Conservation (phyloP, 202 grass and related monocot genomes). For the Tripidium arundinaceum region DNA sequence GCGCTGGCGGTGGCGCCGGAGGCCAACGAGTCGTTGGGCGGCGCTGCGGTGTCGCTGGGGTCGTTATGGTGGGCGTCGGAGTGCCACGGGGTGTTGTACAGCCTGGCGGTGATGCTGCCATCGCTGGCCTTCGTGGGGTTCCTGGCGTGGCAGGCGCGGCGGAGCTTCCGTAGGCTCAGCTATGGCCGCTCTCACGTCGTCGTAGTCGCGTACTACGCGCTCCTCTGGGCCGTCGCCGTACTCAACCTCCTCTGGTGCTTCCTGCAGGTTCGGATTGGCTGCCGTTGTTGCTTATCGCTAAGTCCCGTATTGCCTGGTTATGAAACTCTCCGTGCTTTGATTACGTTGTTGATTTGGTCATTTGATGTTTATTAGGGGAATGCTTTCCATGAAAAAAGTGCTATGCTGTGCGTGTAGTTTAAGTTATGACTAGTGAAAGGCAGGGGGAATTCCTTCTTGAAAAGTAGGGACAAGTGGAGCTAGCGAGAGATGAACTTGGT, state of each 20-base stretch:
- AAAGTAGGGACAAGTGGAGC: not conserved
- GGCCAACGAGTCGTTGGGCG: constrained; percentile 19
- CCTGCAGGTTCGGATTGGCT: constrained; percentile 53
- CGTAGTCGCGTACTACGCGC: constrained; percentile 72
- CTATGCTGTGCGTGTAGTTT: not conserved
- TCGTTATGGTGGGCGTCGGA: constrained; percentile 57
- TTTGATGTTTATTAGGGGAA: not conserved
- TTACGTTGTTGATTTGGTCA: not conserved
- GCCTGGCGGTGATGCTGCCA: constrained; percentile 72
- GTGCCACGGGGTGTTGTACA: constrained; percentile 74
- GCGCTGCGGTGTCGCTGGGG: constrained; percentile 2
- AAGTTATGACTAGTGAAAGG: not conserved
- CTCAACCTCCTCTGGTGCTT: constrained; percentile 97
- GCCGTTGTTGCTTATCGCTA: not conserved
- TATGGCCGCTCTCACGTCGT: constrained; percentile 85
- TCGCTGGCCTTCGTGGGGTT: constrained; percentile 81
- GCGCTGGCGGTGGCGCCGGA: constrained; percentile 49
- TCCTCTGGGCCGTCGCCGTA: constrained; percentile 77
- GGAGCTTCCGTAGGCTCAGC: constrained; percentile 68
- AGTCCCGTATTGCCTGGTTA: not conserved
- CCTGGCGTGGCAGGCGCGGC: constrained; percentile 74
- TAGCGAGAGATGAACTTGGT: not conserved
- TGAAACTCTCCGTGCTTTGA: not conserved
- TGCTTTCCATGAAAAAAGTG: not conserved
- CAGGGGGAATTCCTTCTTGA: not conserved